These are phyloP conservation scores for Amanita fuliginea DNA, from an alignment of 768 basidiomycete genomes.

Conservation along the genomic window DNA sequence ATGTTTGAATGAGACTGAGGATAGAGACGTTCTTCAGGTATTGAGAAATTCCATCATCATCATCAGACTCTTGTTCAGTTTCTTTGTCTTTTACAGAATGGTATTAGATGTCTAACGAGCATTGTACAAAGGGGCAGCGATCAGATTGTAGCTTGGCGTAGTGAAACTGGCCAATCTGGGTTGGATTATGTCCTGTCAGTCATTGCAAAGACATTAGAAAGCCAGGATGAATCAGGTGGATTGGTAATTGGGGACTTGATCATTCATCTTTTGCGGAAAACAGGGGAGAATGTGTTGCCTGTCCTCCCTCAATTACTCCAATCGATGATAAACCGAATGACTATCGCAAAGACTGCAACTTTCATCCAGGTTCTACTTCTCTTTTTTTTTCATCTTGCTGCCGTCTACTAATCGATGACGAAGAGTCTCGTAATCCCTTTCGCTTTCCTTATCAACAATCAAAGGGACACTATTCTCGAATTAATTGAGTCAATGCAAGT, in stretches of 20 bases:
- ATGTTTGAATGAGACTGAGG: conserved; percentile 60
- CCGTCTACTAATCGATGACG: not conserved
- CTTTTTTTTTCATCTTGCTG: not conserved
- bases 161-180: conserved; percentile 57
- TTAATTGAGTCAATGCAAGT: conserved; percentile 63
- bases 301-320: conserved; percentile 81
- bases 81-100: conserved; percentile 42
- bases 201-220: conserved; percentile 67
- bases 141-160: conserved; percentile 72
- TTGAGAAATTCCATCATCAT: conserved; percentile 3
- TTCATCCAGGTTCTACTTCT: conserved; percentile 64
- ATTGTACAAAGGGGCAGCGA: conserved; percentile 80
- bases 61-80: not conserved
- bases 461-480: conserved; percentile 67
- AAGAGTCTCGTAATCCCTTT: conserved; percentile 89
- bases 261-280: conserved; percentile 81
- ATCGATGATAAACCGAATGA: conserved; percentile 75
- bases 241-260: conserved; percentile 92
- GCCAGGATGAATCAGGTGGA: conserved; percentile 84
- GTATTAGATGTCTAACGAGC: conserved; percentile 69
- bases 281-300: conserved; percentile 69
- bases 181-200: conserved; percentile 65
- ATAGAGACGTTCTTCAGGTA: conserved; percentile 79
- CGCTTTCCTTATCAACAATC: conserved; percentile 84
- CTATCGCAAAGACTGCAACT: conserved; percentile 77